Evolutionary conservation across 805 yeast species (phyloP).

Genomic region (Wickerhamomyces chaumierensis): DNA sequence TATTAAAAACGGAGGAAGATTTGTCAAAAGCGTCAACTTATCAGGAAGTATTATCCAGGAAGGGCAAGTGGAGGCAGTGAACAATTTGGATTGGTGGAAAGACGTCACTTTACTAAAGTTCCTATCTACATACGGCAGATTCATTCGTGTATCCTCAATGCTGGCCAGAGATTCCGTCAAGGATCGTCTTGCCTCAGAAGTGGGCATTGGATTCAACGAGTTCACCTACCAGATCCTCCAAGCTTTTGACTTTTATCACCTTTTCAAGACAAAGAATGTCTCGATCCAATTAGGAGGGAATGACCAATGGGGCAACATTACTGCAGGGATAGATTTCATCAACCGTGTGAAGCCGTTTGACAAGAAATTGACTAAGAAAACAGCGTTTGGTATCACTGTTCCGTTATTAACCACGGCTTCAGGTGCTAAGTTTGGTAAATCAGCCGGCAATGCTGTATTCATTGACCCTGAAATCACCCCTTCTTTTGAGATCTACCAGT

Average conservation of each 20-base stretch:
- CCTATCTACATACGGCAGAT: conserved; percentile 62
- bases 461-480: conserved; percentile 65
- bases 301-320: conserved; percentile 97
- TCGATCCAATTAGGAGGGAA: conserved; percentile 86
- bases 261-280: conserved; percentile 48
- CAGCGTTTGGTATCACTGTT: conserved; percentile 71
- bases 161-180: conserved; percentile 80
- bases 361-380: conserved; percentile 13
- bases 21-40: conserved; percentile 32
- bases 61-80: conserved; percentile 35
- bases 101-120: conserved; percentile 67
- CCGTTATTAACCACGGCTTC: conserved; percentile 80
- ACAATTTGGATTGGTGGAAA: conserved; percentile 84
- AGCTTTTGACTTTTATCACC: conserved; percentile 86
- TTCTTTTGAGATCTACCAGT: conserved; percentile 77
- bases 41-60: conserved; percentile 20
- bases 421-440: conserved; percentile 93
- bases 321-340: conserved; percentile 88
- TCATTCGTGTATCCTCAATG: conserved; percentile 79
- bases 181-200: conserved; percentile 52
- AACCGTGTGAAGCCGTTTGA: conserved; percentile 34
- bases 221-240: conserved; percentile 88
- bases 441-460: conserved; percentile 94
- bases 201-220: conserved; percentile 87
- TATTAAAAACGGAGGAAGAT: conserved; percentile 47